These are phyloP conservation scores for Cercophora scortea DNA, from an alignment of 495 filamentous ascomycete species.

Conservation along the genomic window DNA sequence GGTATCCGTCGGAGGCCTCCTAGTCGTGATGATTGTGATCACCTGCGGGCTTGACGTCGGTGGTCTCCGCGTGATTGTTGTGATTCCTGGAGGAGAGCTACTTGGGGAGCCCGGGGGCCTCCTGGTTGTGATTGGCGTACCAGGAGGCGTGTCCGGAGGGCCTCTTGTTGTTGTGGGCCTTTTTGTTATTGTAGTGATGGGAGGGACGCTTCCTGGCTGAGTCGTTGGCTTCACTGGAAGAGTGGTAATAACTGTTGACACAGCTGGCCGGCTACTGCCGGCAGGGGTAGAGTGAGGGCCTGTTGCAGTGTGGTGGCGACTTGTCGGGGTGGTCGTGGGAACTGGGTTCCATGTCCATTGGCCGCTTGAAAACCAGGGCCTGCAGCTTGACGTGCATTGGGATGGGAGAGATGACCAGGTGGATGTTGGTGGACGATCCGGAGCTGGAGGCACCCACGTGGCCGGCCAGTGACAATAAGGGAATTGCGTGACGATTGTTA, in stretches of 20 bases:
- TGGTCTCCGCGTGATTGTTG: background rate
- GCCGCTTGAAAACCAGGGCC: constrained; percentile 8
- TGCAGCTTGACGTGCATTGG: background rate
- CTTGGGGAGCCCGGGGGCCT: background rate
- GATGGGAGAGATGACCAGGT: background rate
- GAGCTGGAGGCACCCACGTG: constrained; percentile 1
- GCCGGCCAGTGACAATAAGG: constrained; percentile 22
- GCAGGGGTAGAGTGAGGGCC: background rate
- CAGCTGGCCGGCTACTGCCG: background rate
- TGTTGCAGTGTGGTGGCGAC: background rate
- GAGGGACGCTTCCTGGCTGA: background rate
- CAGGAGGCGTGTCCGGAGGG: background rate
- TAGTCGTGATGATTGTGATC: constrained; percentile 1
- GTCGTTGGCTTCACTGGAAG: background rate
- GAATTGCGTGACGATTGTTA: constrained; percentile 11
- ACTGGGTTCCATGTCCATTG: constrained; percentile 5
- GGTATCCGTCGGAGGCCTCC: background rate
- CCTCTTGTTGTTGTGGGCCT: background rate
- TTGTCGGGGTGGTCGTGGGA: constrained; percentile 3
- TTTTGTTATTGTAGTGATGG: background rate
- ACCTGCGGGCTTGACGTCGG: background rate
- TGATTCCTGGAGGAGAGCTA: background rate
- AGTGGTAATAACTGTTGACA: constrained; percentile 4
- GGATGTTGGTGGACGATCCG: constrained; percentile 10
- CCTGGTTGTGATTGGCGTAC: background rate